Evolutionary conservation across 306 rosid genomes (phyloP).

Genomic region (Phaseolus lunatus): DNA sequence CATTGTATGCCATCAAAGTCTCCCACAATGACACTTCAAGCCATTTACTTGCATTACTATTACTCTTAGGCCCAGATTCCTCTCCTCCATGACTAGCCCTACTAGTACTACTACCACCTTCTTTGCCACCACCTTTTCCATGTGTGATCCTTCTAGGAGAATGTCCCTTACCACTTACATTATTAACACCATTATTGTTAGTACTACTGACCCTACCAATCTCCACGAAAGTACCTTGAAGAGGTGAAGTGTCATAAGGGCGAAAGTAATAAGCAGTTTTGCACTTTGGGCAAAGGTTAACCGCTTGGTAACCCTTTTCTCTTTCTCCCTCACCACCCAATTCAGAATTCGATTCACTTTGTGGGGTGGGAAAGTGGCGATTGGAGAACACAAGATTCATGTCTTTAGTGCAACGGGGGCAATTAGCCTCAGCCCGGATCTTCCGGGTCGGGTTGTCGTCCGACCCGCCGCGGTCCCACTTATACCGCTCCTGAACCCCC

Average conservation of each 20-base stretch:
- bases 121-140: slow-evolving; percentile 47
- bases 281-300: slow-evolving; percentile 88
- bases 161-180: slow-evolving; percentile 38
- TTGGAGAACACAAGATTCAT: slow-evolving; percentile 75
- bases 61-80: slow-evolving; percentile 40
- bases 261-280: slow-evolving; percentile 86
- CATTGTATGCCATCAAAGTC: slow-evolving; percentile 57
- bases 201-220: slow-evolving; percentile 65
- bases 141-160: slow-evolving; percentile 49
- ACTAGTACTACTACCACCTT: slow-evolving; percentile 42
- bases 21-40: slow-evolving; percentile 68
- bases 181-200: slow-evolving; percentile 32
- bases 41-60: slow-evolving; percentile 43
- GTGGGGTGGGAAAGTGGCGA: slow-evolving; percentile 54
- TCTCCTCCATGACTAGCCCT: slow-evolving; percentile 44
- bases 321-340: slow-evolving; percentile 30
- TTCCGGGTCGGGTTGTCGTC: slow-evolving; percentile 64
- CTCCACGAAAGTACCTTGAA: slow-evolving; percentile 91
- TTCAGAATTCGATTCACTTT: neutral
- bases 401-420: slow-evolving; percentile 88
- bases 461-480: slow-evolving; percentile 97
- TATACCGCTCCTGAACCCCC: slow-evolving; percentile 81
- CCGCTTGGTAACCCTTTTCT: slow-evolving; percentile 59
- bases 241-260: slow-evolving; percentile 68
- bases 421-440: slow-evolving; percentile 89